Evolutionary conservation across 2,329 filamentous ascomycete species (phyloP).

Genomic region (Trichophyton benhamiae): DNA sequence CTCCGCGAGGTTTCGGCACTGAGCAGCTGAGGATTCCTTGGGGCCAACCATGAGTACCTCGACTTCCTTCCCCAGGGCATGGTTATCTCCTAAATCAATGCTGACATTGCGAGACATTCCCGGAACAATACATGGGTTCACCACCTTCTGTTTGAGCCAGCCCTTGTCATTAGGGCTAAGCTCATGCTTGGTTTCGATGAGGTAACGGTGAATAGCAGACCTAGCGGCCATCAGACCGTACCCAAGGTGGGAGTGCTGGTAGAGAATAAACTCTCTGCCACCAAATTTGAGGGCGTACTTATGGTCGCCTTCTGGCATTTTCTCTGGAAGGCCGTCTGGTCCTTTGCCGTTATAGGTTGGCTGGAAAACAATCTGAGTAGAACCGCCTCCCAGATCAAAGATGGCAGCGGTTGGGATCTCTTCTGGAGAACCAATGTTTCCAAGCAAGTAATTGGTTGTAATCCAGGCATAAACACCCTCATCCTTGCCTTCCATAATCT

Average conservation of each 20-base stretch:
- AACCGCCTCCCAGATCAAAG: conserved; percentile 92
- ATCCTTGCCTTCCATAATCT: conserved; percentile 94
- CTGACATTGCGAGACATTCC: conserved; percentile 64
- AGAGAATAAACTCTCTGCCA: conserved; percentile 79
- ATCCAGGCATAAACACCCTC: conserved; percentile 99
- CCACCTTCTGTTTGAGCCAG: conserved; percentile 59
- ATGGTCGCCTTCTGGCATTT: conserved; percentile 80
- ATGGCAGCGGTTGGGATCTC: conserved; percentile 83
- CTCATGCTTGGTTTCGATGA: conserved; percentile 60
- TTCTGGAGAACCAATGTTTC: conserved; percentile 90
- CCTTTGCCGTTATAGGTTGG: conserved; percentile 70
- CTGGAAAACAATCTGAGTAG: conserved; percentile 97
- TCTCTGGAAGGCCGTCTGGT: conserved; percentile 70
- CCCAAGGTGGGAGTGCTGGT: conserved; percentile 95
- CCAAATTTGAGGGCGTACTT: conserved; percentile 89
- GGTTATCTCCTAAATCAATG: conserved; percentile 54
- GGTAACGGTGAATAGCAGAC: conserved; percentile 63
- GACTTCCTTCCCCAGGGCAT: conserved; percentile 51
- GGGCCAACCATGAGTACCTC: conserved; percentile 84
- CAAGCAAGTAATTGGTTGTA: conserved; percentile 94
- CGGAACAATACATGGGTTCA: conserved; percentile 76
- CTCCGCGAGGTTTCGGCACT: conserved; percentile 83
- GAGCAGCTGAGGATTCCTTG: conserved; percentile 53
- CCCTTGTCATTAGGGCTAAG: conserved; percentile 47
- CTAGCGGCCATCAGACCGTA: conserved; percentile 95